A percentile compares a stretch with the other conserved stretches of the same genome.
phyloP scores from a whole-genome alignment of 495 filamentous ascomycete genomes.

The Neurospora cerealis region DNA sequence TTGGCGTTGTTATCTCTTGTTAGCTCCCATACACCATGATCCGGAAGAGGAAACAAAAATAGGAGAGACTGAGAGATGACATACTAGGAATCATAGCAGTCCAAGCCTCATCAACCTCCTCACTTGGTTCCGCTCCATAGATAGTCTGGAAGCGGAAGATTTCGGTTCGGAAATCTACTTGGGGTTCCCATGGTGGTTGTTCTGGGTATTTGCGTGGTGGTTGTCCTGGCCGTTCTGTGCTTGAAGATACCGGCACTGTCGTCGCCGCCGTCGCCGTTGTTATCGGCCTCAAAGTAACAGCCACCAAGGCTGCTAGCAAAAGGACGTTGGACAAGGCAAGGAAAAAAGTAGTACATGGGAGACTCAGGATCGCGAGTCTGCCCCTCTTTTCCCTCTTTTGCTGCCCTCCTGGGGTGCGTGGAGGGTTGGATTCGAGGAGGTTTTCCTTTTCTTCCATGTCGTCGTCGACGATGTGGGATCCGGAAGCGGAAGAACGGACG shows the following conservation, averaged over 20 bases:
- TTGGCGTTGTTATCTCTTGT: not conserved
- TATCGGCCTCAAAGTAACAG: not conserved
- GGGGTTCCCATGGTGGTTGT: not conserved
- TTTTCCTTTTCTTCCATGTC: not conserved
- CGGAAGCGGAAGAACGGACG: not conserved
- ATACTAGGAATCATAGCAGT: constrained; percentile 1
- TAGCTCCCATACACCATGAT: not conserved
- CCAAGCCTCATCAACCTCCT: not conserved
- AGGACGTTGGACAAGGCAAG: not conserved
- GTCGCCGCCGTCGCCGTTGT: not conserved
- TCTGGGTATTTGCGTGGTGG: not conserved
- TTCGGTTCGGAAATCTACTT: not conserved
- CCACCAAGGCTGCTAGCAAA: not conserved
- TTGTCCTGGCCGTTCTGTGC: too few species aligned
- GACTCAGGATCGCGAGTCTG: not conserved
- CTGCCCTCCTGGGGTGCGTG: too few species aligned
- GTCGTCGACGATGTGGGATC: not conserved
- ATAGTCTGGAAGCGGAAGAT: constrained; percentile 1
- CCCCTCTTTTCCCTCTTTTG: too few species aligned
- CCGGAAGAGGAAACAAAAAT: not conserved
- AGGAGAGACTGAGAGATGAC: too few species aligned
- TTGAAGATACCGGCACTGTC: too few species aligned
- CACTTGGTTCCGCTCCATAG: not conserved
- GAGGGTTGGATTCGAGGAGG: too few species aligned
- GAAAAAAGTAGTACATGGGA: not conserved